A percentile compares a stretch with the other conserved stretches of the same genome.
These are phyloP conservation scores for Helotiales sp. DNA, from an alignment of 2,329 filamentous ascomycete species.

Conservation along the genomic window DNA sequence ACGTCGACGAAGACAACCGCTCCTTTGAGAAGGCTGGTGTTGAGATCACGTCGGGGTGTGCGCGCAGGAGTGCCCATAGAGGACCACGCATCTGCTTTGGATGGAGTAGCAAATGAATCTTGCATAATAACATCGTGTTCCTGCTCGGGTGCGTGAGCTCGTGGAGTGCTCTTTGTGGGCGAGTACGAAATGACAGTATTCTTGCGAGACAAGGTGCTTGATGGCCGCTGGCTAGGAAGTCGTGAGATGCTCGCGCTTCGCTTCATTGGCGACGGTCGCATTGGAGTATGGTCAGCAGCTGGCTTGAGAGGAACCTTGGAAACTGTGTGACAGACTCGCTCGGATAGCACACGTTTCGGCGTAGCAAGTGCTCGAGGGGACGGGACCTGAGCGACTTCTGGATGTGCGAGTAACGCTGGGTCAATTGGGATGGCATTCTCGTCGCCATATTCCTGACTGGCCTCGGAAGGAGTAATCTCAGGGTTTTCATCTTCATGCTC, in stretches of 20 bases:
- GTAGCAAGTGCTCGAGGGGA: slow-evolving; percentile 35
- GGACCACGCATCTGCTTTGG: slow-evolving; percentile 55
- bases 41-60: slow-evolving; percentile 54
- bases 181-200: slow-evolving; percentile 56
- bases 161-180: slow-evolving; percentile 43
- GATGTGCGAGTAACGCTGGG: slow-evolving; percentile 42
- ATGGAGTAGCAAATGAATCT: slow-evolving; percentile 32
- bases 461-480: slow-evolving; percentile 57
- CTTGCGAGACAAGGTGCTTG: slow-evolving; percentile 43
- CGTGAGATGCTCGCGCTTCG: slow-evolving; percentile 44
- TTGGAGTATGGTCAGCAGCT: slow-evolving; percentile 52
- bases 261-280: slow-evolving; percentile 37
- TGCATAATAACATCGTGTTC: slow-evolving; percentile 16
- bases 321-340: slow-evolving; percentile 64
- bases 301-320: slow-evolving; percentile 76
- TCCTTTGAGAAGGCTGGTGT: slow-evolving; percentile 60
- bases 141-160: slow-evolving; percentile 3
- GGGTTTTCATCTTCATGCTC: slow-evolving; percentile 5
- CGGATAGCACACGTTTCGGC: slow-evolving; percentile 29
- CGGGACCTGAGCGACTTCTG: slow-evolving; percentile 45
- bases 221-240: slow-evolving; percentile 45
- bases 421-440: slow-evolving; percentile 63
- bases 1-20: slow-evolving; percentile 83
- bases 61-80: slow-evolving; percentile 55
- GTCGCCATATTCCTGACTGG: slow-evolving; percentile 66